These are phyloP conservation scores for Choanephora cucurbitarum DNA, from an alignment of 371 early-diverging fungal genomes.

Conservation along the genomic window DNA sequence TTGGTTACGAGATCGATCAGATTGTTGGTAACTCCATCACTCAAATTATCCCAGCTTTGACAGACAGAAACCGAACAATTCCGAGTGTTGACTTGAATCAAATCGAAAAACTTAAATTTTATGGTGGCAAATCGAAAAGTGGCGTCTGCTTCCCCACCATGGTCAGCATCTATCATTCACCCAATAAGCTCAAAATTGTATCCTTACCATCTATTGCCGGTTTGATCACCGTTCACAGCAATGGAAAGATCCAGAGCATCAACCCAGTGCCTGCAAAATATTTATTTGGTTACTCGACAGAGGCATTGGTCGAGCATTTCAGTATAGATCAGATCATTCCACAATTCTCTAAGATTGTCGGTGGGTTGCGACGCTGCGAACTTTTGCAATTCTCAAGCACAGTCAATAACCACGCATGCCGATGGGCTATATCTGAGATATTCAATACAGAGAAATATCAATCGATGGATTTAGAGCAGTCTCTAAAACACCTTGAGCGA, in stretches of 20 bases:
- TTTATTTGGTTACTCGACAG: constrained; percentile 62
- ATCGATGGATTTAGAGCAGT: constrained; percentile 7
- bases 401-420: constrained; percentile 34
- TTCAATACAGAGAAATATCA: constrained; percentile 10
- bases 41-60: constrained; percentile 50
- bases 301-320: constrained; percentile 48
- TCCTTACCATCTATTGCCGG: constrained; percentile 71
- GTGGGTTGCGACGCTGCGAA: constrained; percentile 22
- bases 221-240: constrained; percentile 57
- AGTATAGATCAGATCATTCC: constrained; percentile 62
- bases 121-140: constrained; percentile 56
- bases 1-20: constrained; percentile 56
- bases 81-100: constrained; percentile 43
- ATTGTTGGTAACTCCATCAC: constrained; percentile 55
- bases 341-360: constrained; percentile 47
- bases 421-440: constrained; percentile 33
- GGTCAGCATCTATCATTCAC: constrained; percentile 16
- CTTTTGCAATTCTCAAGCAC: constrained; percentile 20
- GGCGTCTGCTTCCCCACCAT: constrained; percentile 65
- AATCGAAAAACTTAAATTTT: constrained; percentile 60
- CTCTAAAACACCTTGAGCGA: constrained; percentile 19
- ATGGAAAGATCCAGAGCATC: constrained; percentile 63
- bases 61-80: constrained; percentile 39
- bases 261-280: constrained; percentile 73
- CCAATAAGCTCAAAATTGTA: constrained; percentile 48